Percentiles rank a stretch among this genome's conserved stretches.
phyloP scores from a whole-genome alignment of 176 grass and related monocot genomes.

The Typha latifolia region DNA sequence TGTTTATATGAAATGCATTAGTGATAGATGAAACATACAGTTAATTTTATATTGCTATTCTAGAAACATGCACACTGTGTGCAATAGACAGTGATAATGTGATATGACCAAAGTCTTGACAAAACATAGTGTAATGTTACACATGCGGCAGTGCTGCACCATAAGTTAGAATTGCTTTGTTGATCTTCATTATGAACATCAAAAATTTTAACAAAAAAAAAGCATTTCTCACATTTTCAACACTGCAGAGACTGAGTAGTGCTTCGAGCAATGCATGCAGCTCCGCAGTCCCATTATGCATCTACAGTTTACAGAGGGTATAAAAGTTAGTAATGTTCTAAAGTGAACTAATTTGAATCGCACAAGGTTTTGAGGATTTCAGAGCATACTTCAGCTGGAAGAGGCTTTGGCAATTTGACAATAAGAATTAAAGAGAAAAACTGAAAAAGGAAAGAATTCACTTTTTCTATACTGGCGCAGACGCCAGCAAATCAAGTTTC shows the following conservation, averaged over 20 bases:
- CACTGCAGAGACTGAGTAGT: constrained; percentile 56
- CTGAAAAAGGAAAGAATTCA: not conserved
- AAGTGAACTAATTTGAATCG: too few species aligned
- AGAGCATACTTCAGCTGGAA: too few species aligned
- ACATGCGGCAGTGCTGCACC: not conserved
- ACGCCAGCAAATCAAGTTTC: too few species aligned
- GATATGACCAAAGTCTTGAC: too few species aligned
- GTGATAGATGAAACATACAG: too few species aligned
- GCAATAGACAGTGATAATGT: too few species aligned
- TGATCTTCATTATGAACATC: constrained; percentile 5
- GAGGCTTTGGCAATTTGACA: too few species aligned
- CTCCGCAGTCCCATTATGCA: constrained; percentile 38
- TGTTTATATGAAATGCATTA: too few species aligned
- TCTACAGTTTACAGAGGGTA: constrained; percentile 22
- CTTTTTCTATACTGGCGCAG: too few species aligned
- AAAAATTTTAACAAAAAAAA: not conserved
- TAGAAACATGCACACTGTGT: too few species aligned
- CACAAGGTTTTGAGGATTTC: too few species aligned
- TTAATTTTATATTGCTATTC: too few species aligned
- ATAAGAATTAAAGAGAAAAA: not conserved
- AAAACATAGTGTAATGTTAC: not conserved
- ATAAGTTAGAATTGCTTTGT: not conserved
- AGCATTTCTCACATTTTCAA: constrained; percentile 56
- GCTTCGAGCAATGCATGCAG: constrained; percentile 54
- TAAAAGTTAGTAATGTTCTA: not conserved